Evolutionary conservation across 2,329 filamentous ascomycete genomes (phyloP).

Genomic region (Colletotrichum sp.): DNA sequence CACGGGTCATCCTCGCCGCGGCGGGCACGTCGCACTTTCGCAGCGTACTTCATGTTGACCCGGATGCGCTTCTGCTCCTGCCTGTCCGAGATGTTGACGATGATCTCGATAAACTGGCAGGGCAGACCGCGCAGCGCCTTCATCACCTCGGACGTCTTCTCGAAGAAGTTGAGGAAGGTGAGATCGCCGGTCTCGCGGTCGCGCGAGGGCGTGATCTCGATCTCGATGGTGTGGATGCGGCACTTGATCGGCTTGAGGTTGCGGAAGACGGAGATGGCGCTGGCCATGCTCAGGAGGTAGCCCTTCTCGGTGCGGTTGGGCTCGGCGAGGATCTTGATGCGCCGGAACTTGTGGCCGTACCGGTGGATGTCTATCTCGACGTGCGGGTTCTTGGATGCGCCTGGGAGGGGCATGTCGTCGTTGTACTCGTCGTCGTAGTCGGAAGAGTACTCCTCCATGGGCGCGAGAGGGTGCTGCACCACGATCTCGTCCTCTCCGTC

Average conservation of each 20-base stretch:
- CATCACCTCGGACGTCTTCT: constrained; percentile 28
- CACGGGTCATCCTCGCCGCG: constrained; percentile 21
- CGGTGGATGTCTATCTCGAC: constrained; percentile 36
- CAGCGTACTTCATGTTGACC: constrained; percentile 17
- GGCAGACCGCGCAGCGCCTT: constrained; percentile 34
- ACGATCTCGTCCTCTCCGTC: constrained; percentile 17
- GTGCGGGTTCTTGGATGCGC: constrained; percentile 25
- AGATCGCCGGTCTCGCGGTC: constrained; percentile 22
- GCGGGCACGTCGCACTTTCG: neutral
- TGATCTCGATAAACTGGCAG: constrained; percentile 39
- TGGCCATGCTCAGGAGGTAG: constrained; percentile 33
- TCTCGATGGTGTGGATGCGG: constrained; percentile 43
- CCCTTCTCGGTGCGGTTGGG: constrained; percentile 36
- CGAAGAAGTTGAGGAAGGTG: constrained; percentile 43
- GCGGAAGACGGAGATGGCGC: constrained; percentile 41
- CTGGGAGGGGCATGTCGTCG: neutral
- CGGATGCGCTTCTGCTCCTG: neutral
- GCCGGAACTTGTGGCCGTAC: constrained; percentile 44
- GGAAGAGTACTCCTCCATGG: neutral
- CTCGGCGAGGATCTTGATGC: constrained; percentile 47
- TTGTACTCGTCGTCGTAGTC: constrained; percentile 5
- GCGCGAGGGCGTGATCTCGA: constrained; percentile 41
- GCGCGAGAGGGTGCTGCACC: neutral
- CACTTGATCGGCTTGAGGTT: constrained; percentile 22
- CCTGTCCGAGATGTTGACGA: constrained; percentile 30